A percentile compares a stretch with the other conserved stretches of the same genome.
These are phyloP conservation scores for Colletotrichum sublineola DNA, from an alignment of 2,329 filamentous ascomycete genomes.

Conservation along the genomic window DNA sequence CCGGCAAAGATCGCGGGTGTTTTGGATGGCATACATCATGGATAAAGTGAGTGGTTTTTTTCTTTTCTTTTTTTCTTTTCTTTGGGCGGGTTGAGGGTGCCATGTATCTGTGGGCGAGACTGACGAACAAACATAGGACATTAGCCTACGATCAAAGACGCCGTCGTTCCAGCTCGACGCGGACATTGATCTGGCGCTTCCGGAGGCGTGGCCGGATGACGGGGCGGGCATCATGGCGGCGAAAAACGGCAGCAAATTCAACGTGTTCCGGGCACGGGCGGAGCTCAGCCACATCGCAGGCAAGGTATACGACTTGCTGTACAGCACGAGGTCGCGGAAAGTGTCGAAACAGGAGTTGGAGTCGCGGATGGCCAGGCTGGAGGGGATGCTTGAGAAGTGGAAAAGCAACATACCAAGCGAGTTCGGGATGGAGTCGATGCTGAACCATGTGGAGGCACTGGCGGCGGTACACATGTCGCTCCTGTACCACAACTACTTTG, in stretches of 20 bases:
- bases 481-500: constrained; percentile 54
- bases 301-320: constrained; percentile 56
- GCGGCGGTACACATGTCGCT: constrained; percentile 52
- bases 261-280: constrained; percentile 56
- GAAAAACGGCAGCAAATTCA: constrained; percentile 52
- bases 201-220: constrained; percentile 48
- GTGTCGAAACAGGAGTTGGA: constrained; percentile 49
- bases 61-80: not conserved
- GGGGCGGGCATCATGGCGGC: constrained; percentile 52
- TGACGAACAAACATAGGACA: constrained; percentile 46
- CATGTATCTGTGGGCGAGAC: not conserved
- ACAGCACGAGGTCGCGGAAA: constrained; percentile 44
- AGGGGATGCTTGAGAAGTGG: constrained; percentile 55
- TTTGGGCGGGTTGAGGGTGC: too few relatives aligned
- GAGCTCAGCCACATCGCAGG: constrained; percentile 58
- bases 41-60: constrained; percentile 52
- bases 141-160: constrained; percentile 53
- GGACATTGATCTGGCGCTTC: constrained; percentile 58
- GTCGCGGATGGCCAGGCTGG: constrained; percentile 47
- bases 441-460: constrained; percentile 44
- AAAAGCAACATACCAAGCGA: constrained; percentile 50
- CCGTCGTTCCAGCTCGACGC: constrained; percentile 56
- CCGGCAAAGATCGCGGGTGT: constrained; percentile 54
- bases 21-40: constrained; percentile 57
- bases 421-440: constrained; percentile 52